Base-by-base conservation (phyloP, 169 alveolate species). In the Plasmodium fragile region DNA sequence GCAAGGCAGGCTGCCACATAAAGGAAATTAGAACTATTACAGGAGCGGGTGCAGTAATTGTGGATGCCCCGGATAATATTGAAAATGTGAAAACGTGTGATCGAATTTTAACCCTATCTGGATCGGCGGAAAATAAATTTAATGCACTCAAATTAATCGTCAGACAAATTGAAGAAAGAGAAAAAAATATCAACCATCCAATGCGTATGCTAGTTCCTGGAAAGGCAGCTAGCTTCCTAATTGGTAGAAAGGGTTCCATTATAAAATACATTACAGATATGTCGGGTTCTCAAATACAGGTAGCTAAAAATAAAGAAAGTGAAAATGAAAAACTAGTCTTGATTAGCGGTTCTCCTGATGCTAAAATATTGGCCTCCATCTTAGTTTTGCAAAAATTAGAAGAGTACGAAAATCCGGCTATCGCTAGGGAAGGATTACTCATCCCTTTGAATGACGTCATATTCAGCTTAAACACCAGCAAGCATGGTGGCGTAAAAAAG, bases 191-290 rank as follows among this genome's bases (percentile, higher is more conserved):
- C 13, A 85, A 85, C 43, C 78, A 85, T 16, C 80, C 93, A 3
- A 85, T 85, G 93, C 93, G 93, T 85, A 85, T 85, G 93, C 65
- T 85, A 32, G 93, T 85, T 25, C 93, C 93, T 18, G 93, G 93
- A 32, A 85, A 85, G 69, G 93, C 93, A 49, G 93, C 93, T 85
- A 85, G 93, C 81, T 85, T 85, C 79, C 43, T 85, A 52, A 85
- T 85, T 34, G 93, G 93, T 73, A 72, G 84, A 75, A 85, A 85
- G 79, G 93, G 93, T 4, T 85, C 93, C 22, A 85, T 85, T 34
- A 85, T 85, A 28, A 85, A 85, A 34, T 85, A 85, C 36, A 85
- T 85, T 11, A 85, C 93, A 36, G 93, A 85, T 18, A 82, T 73
- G 45, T 85, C 93, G 18, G 93, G 93, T 85, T 85, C 93, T 5